These are phyloP conservation scores for Polytrichum formosum DNA, from an alignment of 225 moss, liverwort and hornwort species.

Conservation along the genomic window DNA sequence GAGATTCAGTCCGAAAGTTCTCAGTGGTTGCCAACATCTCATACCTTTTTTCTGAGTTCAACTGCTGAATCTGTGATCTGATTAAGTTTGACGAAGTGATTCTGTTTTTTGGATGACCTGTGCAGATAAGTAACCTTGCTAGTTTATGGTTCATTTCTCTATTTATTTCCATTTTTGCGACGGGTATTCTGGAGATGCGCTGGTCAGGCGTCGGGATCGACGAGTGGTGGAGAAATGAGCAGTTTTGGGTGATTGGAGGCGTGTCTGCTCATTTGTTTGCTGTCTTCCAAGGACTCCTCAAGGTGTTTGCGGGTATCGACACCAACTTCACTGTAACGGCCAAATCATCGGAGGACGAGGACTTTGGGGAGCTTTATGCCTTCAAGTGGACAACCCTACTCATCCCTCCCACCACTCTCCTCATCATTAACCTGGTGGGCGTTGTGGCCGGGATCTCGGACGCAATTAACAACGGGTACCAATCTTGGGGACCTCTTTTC, in stretches of 20 bases:
- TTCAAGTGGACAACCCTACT: constrained; percentile 82
- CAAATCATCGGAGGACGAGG: constrained; percentile 67
- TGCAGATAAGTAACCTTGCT: constrained; percentile 82
- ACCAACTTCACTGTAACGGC: constrained; percentile 87
- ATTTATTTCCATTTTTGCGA: constrained; percentile 84
- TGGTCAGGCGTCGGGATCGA: constrained; percentile 87
- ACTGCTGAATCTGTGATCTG: too few relatives aligned
- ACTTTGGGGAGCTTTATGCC: constrained; percentile 73
- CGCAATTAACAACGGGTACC: constrained; percentile 82
- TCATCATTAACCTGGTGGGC: constrained; percentile 80
- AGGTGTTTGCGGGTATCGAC: constrained; percentile 79
- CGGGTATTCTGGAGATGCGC: constrained; percentile 82
- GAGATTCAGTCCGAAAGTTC: neutral
- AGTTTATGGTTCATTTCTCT: constrained; percentile 85
- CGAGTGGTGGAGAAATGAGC: constrained; percentile 95
- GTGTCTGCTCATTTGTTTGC: constrained; percentile 78
- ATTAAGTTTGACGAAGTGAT: too few relatives aligned
- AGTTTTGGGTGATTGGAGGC: constrained; percentile 93
- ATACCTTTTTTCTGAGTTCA: too few relatives aligned
- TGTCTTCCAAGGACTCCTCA: constrained; percentile 77
- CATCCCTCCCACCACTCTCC: constrained; percentile 77
- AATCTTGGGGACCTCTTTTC: constrained; percentile 81
- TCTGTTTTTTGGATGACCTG: neutral
- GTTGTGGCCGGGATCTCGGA: constrained; percentile 82
- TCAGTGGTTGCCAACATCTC: neutral